Percentiles rank a stretch among this genome's conserved stretches.
phyloP scores from a whole-genome alignment of 2,329 filamentous ascomycete genomes.

The Tolypocladium paradoxum region DNA sequence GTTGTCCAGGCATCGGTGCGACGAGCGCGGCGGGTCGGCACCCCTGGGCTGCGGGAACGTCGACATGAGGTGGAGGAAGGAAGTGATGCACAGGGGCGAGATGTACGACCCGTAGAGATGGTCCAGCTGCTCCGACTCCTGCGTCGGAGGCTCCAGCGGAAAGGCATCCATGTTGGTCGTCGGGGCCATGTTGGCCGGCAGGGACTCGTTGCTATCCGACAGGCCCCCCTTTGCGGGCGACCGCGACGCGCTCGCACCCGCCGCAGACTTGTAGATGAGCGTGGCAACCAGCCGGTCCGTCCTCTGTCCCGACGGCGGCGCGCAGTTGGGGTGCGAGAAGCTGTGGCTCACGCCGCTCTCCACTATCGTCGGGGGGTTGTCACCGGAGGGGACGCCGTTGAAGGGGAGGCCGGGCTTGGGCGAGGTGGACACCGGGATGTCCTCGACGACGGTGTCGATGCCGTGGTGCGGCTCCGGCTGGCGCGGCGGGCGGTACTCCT shows the following conservation, averaged over 20 bases:
- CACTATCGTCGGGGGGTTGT: constrained; percentile 47
- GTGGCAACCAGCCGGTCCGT: constrained; percentile 49
- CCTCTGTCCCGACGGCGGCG: constrained; percentile 34
- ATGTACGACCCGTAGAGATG: constrained; percentile 57
- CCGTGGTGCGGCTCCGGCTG: constrained; percentile 46
- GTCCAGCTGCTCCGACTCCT: constrained; percentile 47
- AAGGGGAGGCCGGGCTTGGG: constrained; percentile 37
- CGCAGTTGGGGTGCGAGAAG: constrained; percentile 53
- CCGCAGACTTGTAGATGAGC: constrained; percentile 47
- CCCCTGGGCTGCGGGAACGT: constrained; percentile 45
- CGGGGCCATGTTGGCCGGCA: constrained; percentile 46
- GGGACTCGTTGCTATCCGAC: constrained; percentile 21
- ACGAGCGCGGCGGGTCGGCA: constrained; percentile 43
- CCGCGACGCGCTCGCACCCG: constrained; percentile 7
- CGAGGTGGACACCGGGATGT: constrained; percentile 29
- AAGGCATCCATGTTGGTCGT: constrained; percentile 47
- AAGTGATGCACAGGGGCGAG: constrained; percentile 53
- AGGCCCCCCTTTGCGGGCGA: constrained; percentile 14
- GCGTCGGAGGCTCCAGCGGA: constrained; percentile 46
- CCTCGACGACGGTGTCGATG: constrained; percentile 56
- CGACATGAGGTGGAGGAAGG: constrained; percentile 56
- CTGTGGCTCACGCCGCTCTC: constrained; percentile 53
- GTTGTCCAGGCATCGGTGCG: constrained; percentile 55
- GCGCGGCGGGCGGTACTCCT: constrained; percentile 49
- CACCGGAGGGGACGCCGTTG: constrained; percentile 49